Evolutionary conservation across 257 asterid genomes (phyloP).

Genomic region (Plantago elongata): DNA sequence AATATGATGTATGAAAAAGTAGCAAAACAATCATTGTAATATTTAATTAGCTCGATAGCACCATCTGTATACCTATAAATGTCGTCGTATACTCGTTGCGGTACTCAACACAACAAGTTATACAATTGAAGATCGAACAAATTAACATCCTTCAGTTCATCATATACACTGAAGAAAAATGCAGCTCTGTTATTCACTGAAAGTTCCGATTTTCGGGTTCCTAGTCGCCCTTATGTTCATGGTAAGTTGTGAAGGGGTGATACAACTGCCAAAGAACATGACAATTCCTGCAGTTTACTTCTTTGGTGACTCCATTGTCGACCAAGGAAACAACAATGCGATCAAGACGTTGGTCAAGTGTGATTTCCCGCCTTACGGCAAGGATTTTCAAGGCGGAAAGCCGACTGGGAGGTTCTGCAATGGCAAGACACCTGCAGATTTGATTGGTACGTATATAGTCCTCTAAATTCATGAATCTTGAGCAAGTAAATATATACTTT

Average conservation of each 20-base stretch:
- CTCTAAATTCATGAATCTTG: too few relatives aligned
- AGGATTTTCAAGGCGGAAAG: constrained; percentile 39
- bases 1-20: too few relatives aligned
- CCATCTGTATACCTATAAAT: too few relatives aligned
- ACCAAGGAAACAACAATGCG: constrained; percentile 46
- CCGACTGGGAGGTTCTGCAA: constrained; percentile 59
- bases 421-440: constrained; percentile 48
- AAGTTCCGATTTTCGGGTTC: not conserved
- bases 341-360: constrained; percentile 24
- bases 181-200: not conserved
- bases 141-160: too few relatives aligned
- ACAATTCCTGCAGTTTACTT: constrained; percentile 40
- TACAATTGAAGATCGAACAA: too few relatives aligned
- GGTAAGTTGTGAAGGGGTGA: constrained; percentile 25
- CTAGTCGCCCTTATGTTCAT: not conserved
- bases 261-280: constrained; percentile 29
- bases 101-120: too few relatives aligned
- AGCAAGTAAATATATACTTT: too few relatives aligned
- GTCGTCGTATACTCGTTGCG: too few relatives aligned
- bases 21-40: too few relatives aligned
- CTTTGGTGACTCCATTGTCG: constrained; percentile 56
- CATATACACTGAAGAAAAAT: too few relatives aligned
- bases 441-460: constrained; percentile 29
- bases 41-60: too few relatives aligned
- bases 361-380: constrained; percentile 46